A percentile compares a stretch with the other conserved stretches of the same genome.
These are phyloP conservation scores for Exserohilum turcica DNA, from an alignment of 2,329 filamentous ascomycete genomes.

Conservation along the genomic window DNA sequence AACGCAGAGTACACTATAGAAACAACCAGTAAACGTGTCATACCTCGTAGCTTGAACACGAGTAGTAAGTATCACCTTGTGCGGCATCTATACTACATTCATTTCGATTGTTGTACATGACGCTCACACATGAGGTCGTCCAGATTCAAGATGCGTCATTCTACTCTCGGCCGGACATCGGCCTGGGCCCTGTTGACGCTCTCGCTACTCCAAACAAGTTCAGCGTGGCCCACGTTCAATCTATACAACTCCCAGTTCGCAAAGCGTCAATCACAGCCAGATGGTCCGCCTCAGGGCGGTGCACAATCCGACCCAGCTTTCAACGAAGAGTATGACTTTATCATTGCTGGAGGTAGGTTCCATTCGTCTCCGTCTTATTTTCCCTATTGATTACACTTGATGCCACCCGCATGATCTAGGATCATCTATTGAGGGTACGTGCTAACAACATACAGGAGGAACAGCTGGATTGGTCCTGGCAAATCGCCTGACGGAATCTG, in stretches of 20 bases:
- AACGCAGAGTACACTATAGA: no score
- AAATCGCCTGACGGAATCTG: slow-evolving; percentile 32
- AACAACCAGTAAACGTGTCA: no score
- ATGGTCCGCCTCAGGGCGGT: slow-evolving; percentile 11
- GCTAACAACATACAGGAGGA: slow-evolving; percentile 11
- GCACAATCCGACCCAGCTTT: slow-evolving; percentile 9
- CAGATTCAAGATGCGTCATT: slow-evolving; percentile 5
- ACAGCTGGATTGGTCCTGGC: slow-evolving; percentile 36
- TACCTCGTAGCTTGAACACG: no score
- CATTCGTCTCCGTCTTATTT: no score
- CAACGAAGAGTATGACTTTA: slow-evolving; percentile 29
- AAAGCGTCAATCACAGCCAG: slow-evolving; percentile 16
- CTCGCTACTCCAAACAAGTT: slow-evolving; percentile 8
- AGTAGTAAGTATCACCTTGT: no score
- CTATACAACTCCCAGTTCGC: slow-evolving; percentile 17
- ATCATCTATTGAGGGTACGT: neutral
- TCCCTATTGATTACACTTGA: no score
- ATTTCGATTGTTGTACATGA: no score
- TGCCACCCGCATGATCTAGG: no score
- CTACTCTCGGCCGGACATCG: slow-evolving; percentile 7
- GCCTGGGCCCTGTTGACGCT: slow-evolving; percentile 12
- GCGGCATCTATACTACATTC: no score
- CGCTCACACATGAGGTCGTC: neutral
- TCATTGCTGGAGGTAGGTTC: slow-evolving; percentile 25
- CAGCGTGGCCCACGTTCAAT: slow-evolving; percentile 23